phyloP scores from a whole-genome alignment of 257 asterid species.

The Verbena officinalis region DNA sequence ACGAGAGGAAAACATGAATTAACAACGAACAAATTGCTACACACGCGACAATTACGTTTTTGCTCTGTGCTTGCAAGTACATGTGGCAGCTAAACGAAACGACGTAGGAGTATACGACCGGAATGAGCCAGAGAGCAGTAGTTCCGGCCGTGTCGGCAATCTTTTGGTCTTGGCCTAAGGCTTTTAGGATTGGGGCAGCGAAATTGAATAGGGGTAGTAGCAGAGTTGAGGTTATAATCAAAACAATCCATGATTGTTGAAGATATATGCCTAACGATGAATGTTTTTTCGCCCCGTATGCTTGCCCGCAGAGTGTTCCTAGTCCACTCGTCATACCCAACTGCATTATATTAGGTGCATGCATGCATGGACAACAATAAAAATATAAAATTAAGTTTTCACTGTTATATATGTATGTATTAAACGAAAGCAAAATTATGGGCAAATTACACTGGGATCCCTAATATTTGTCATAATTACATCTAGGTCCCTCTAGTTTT shows the following conservation, averaged over 20 bases:
- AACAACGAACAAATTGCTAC: conserved; percentile 51
- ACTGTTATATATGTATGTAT: no score
- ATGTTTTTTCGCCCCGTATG: conserved; percentile 74
- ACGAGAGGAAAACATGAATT: conserved; percentile 56
- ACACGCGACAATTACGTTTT: conserved; percentile 66
- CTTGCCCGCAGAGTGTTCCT: conserved; percentile 82
- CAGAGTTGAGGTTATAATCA: conserved; percentile 38
- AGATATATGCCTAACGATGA: conserved; percentile 82
- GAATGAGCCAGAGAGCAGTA: conserved; percentile 60
- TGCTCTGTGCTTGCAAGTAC: conserved; percentile 81
- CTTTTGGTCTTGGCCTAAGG: conserved; percentile 61
- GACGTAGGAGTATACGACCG: conserved; percentile 52
- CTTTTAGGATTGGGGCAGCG: conserved; percentile 57
- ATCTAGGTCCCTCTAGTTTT: no score
- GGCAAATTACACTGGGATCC: no score
- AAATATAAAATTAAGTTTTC: no score
- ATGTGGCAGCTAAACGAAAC: conserved; percentile 72
- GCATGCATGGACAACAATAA: no score
- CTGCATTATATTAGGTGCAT: no score
- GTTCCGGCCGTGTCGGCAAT: conserved; percentile 54
- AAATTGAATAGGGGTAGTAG: conserved; percentile 53
- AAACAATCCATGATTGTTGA: conserved; percentile 76
- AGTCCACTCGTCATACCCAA: conserved; percentile 79
- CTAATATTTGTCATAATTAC: no score
- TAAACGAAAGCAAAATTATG: no score